Percentiles rank a stretch among this genome's conserved stretches.
These are phyloP conservation scores for Cadophora luteo-olivacea DNA, from an alignment of 2,329 filamentous ascomycete genomes.

Conservation along the genomic window DNA sequence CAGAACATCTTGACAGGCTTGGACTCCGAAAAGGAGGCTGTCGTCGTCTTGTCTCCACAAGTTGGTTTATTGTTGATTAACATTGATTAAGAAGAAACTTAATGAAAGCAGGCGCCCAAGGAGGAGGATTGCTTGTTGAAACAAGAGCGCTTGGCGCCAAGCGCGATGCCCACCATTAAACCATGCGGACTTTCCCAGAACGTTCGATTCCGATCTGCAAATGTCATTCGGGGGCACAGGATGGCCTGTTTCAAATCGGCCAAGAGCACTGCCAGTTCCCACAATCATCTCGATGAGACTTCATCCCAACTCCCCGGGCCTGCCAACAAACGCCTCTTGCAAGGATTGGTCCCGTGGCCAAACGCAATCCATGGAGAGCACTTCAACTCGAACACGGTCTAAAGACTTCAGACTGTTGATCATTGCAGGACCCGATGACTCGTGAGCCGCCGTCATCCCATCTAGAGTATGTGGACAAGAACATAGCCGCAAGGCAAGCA, in stretches of 20 bases:
- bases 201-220: background rate
- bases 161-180: background rate
- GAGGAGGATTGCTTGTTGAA: conserved; percentile 13
- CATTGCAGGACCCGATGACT: background rate
- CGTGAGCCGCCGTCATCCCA: background rate
- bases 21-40: background rate
- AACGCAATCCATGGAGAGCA: background rate
- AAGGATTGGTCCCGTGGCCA: background rate
- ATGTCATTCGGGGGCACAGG: background rate
- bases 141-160: conserved; percentile 19
- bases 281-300: background rate
- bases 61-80: conserved; percentile 26
- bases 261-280: conserved; percentile 11
- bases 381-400: conserved; percentile 1
- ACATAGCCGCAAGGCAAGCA: background rate
- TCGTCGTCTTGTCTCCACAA: conserved; percentile 13
- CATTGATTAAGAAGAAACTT: conserved; percentile 23
- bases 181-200: conserved; percentile 5
- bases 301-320: background rate
- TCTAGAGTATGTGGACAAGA: background rate
- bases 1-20: background rate
- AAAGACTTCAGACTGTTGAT: background rate
- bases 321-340: background rate
- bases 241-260: background rate
- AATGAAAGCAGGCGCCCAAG: background rate